Evolutionary conservation across 345 rosid species (phyloP).

Genomic region (Lepidium africanum): DNA sequence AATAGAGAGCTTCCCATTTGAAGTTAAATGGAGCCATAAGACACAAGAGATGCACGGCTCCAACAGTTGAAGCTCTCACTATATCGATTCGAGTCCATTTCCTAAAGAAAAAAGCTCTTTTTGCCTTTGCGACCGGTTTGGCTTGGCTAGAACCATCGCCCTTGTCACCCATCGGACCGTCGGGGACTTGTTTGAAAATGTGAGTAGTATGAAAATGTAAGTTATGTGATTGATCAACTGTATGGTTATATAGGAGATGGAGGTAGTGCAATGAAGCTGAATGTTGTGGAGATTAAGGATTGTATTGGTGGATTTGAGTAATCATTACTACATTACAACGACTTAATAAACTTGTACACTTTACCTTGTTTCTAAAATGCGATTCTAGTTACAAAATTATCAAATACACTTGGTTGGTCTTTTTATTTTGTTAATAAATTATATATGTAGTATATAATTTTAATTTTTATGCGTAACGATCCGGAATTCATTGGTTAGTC

Average conservation of each 20-base stretch:
- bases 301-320: slow-evolving; percentile 20
- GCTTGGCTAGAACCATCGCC: slow-evolving; percentile 10
- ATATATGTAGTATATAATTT: too few species aligned
- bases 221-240: background rate
- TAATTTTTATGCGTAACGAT: slow-evolving; percentile 5
- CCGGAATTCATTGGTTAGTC: slow-evolving; percentile 5
- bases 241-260: background rate
- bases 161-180: slow-evolving; percentile 17
- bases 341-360: slow-evolving; percentile 5
- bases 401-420: slow-evolving; percentile 5
- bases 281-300: slow-evolving; percentile 18
- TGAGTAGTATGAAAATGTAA: background rate
- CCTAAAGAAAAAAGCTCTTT: slow-evolving; percentile 12
- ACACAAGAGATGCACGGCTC: slow-evolving; percentile 17
- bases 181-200: too few species aligned
- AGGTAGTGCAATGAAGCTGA: background rate
- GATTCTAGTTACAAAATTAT: background rate
- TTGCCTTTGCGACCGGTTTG: background rate
- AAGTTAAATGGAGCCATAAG: slow-evolving; percentile 19
- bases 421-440: background rate
- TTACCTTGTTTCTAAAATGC: background rate
- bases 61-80: slow-evolving; percentile 19
- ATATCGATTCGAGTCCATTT: slow-evolving; percentile 22
- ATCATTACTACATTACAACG: slow-evolving; percentile 5
- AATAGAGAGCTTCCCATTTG: slow-evolving; percentile 23